These are phyloP conservation scores for Aspergillus hortae DNA, from an alignment of 2,329 filamentous ascomycete genomes.

Conservation along the genomic window DNA sequence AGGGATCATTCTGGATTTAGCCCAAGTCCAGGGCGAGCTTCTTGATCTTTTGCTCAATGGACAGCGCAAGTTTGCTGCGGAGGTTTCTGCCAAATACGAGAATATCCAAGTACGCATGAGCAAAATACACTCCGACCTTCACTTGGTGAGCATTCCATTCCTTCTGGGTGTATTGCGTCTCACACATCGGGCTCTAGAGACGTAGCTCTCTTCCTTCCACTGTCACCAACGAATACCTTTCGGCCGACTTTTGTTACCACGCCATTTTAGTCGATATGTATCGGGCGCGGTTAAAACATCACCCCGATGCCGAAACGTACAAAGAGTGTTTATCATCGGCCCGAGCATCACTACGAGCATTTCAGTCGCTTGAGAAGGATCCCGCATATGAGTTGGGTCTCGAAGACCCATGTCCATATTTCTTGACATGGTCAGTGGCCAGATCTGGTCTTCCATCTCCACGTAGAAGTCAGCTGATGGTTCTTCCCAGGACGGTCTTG, in stretches of 20 bases:
- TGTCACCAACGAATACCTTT: slow-evolving; percentile 17
- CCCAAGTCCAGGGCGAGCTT: slow-evolving; percentile 11
- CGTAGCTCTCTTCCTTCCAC: slow-evolving; percentile 8
- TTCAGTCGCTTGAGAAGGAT: slow-evolving; percentile 13
- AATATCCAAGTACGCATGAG: slow-evolving; percentile 17
- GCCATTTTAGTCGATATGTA: slow-evolving; percentile 25
- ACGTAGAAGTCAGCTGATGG: not conserved
- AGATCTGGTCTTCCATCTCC: not conserved
- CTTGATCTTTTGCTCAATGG: not conserved
- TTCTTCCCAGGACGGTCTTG: slow-evolving; percentile 1
- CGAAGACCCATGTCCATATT: slow-evolving; percentile 13
- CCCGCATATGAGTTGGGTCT: slow-evolving; percentile 4
- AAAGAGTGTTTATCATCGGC: slow-evolving; percentile 20
- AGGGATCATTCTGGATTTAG: slow-evolving; percentile 9
- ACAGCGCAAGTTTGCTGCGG: not conserved
- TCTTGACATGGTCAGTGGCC: slow-evolving; percentile 16
- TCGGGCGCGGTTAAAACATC: slow-evolving; percentile 18
- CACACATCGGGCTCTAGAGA: slow-evolving; percentile 4
- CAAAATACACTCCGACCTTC: slow-evolving; percentile 13
- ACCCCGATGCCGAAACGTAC: slow-evolving; percentile 18
- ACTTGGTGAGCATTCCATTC: slow-evolving; percentile 11
- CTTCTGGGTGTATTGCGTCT: not conserved
- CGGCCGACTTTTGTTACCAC: slow-evolving; percentile 22
- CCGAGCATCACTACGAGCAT: slow-evolving; percentile 10
- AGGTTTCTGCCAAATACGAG: slow-evolving; percentile 9